Conservation (phyloP, 208 protist genomes). For the Trypanosoma caninum region DNA sequence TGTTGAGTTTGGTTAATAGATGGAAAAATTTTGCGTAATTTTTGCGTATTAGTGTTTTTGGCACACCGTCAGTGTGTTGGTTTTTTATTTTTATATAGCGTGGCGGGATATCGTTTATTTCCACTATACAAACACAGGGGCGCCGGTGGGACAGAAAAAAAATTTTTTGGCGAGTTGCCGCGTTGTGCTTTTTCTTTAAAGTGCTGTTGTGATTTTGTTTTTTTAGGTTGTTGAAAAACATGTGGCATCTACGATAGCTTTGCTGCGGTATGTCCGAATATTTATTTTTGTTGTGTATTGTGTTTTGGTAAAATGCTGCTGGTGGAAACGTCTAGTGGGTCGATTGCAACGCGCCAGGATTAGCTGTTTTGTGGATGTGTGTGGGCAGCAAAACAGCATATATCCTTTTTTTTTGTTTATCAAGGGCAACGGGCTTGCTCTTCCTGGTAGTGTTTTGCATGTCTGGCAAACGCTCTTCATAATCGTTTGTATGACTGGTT, state of each 20-base stretch:
- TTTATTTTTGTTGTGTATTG: constrained; percentile 54
- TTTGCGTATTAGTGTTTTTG: constrained; percentile 65
- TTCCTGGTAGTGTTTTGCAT: neutral
- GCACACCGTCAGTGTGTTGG: constrained; percentile 57
- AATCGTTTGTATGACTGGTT: too few relatives aligned
- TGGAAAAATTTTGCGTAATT: constrained; percentile 60
- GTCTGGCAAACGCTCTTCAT: too few relatives aligned
- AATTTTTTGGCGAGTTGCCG: neutral
- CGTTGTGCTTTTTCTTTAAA: neutral
- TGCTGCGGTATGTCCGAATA: constrained; percentile 53
- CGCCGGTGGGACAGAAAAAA: constrained; percentile 10
- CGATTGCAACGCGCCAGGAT: neutral
- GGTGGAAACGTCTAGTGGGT: neutral
- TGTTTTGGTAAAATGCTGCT: constrained; percentile 26
- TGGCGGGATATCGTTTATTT: constrained; percentile 41
- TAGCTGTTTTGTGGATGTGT: constrained; percentile 12
- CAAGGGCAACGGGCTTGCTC: neutral
- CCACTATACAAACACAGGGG: constrained; percentile 36
- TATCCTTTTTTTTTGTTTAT: neutral
- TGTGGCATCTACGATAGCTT: constrained; percentile 25
- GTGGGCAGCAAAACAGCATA: constrained; percentile 33
- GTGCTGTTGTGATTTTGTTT: neutral
- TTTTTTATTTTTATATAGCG: constrained; percentile 42
- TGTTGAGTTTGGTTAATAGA: constrained; percentile 45
- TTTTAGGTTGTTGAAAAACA: constrained; percentile 60